These are phyloP conservation scores for Diaporthe sp. DNA, from an alignment of 2,329 filamentous ascomycete species.

Conservation along the genomic window DNA sequence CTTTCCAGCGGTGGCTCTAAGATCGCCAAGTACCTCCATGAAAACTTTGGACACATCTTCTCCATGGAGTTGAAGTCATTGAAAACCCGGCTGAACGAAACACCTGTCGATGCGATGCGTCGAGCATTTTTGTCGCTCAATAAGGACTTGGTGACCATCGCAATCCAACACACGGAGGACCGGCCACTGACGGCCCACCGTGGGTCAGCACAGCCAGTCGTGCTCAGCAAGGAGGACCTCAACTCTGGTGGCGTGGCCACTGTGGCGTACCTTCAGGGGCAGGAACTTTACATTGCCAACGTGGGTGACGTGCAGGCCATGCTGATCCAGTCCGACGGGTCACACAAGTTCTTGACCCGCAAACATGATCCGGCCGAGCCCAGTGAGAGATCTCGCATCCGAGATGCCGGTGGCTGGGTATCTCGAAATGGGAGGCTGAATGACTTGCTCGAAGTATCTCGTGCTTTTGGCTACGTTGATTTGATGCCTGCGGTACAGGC, in stretches of 20 bases:
- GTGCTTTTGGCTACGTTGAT: conserved; percentile 95
- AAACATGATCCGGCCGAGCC: conserved; percentile 95
- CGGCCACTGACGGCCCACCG: conserved; percentile 76
- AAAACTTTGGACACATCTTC: conserved; percentile 92
- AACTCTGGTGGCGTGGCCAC: conserved; percentile 93
- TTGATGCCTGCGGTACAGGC: conserved; percentile 94
- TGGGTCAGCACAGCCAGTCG: conserved; percentile 78
- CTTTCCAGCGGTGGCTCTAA: conserved; percentile 91
- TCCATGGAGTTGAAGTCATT: conserved; percentile 83
- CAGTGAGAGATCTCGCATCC: conserved; percentile 86
- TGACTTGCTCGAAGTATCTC: conserved; percentile 89
- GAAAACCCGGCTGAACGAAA: conserved; percentile 77
- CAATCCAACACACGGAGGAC: conserved; percentile 84
- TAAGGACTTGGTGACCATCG: conserved; percentile 91
- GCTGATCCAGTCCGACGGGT: conserved; percentile 89
- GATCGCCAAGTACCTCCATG: conserved; percentile 95
- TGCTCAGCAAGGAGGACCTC: conserved; percentile 90
- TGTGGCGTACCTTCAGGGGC: conserved; percentile 88
- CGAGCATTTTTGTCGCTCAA: conserved; percentile 91
- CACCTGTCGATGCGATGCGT: conserved; percentile 84
- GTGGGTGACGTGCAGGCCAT: conserved; percentile 97
- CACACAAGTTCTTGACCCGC: conserved; percentile 84
- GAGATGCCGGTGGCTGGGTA: conserved; percentile 95
- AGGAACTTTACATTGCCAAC: conserved; percentile 94
- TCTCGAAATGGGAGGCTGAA: conserved; percentile 95